Percentiles rank a stretch among this genome's conserved stretches.
These are phyloP conservation scores for Meripilus lineatus DNA, from an alignment of 1,284 basidiomycete genomes.

Conservation along the genomic window DNA sequence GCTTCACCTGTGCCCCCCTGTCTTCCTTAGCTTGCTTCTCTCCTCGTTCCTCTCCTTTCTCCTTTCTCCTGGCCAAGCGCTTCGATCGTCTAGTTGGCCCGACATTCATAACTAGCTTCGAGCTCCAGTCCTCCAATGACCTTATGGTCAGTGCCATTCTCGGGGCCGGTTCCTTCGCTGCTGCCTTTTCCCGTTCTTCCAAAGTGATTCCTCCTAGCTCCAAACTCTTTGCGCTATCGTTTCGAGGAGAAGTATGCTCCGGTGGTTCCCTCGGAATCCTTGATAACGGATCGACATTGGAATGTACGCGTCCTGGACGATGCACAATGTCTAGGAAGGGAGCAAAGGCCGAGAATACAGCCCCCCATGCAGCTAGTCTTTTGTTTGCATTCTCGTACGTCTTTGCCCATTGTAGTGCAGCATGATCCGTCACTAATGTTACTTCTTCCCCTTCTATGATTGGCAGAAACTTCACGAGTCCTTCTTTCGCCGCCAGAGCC, in stretches of 20 bases:
- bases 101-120: neutral
- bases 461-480: conserved; percentile 31
- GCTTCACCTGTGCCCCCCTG: too few relatives aligned
- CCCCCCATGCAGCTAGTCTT: conserved; percentile 21
- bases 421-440: conserved; percentile 23
- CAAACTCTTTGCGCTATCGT: neutral
- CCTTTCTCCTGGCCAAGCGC: too few relatives aligned
- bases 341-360: conserved; percentile 25
- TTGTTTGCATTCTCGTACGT: conserved; percentile 24
- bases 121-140: neutral
- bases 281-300: conserved; percentile 24
- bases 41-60: too few relatives aligned
- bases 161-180: neutral
- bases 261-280: conserved; percentile 13
- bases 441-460: conserved; percentile 27
- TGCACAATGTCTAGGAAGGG: conserved; percentile 19
- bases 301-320: conserved; percentile 17
- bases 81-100: neutral
- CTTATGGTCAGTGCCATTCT: neutral
- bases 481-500: too few relatives aligned
- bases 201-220: neutral
- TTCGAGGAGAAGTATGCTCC: conserved; percentile 1
- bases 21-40: too few relatives aligned
- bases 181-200: neutral
- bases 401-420: conserved; percentile 22